Conservation (phyloP, 495 filamentous ascomycete genomes). For the Lindgomyces ingoldianus region DNA sequence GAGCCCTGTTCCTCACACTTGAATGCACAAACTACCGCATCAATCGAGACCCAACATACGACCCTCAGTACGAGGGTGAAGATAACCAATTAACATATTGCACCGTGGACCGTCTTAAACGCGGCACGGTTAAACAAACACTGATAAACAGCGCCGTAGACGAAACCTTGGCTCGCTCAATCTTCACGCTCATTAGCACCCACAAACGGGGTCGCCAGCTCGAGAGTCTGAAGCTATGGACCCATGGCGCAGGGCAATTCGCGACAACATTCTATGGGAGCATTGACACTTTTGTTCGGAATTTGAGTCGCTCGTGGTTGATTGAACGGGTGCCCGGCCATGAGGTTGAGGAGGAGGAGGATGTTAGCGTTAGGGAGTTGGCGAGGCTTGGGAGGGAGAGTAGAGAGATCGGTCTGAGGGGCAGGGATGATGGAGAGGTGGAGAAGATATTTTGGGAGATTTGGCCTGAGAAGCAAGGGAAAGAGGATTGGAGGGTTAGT, state of each 20-base stretch:
- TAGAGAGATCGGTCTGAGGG: too few species aligned
- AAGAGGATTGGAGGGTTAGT: too few species aligned
- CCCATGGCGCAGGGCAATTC: constrained; percentile 4
- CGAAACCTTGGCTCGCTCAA: constrained; percentile 26
- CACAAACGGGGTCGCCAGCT: constrained; percentile 12
- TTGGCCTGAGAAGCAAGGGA: too few species aligned
- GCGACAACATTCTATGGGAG: background rate
- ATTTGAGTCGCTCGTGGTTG: constrained; percentile 29
- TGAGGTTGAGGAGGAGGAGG: constrained; percentile 17
- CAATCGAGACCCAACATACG: constrained; percentile 18
- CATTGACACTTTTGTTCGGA: constrained; percentile 3
- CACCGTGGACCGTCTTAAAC: background rate
- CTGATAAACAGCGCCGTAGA: constrained; percentile 28
- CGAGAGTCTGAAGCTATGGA: constrained; percentile 27
- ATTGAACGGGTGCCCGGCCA: constrained; percentile 27
- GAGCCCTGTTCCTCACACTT: constrained; percentile 19
- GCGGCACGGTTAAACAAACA: constrained; percentile 18
- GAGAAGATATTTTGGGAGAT: too few species aligned
- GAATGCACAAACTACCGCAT: constrained; percentile 26
- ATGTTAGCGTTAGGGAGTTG: too few species aligned
- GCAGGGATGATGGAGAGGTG: too few species aligned
- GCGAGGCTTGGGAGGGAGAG: too few species aligned
- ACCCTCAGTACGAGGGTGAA: constrained; percentile 16
- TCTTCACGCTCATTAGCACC: constrained; percentile 20
- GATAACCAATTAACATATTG: constrained; percentile 8